Evolutionary conservation across 2,329 filamentous ascomycete species (phyloP).

Genomic region (Cytospora piceicola): DNA sequence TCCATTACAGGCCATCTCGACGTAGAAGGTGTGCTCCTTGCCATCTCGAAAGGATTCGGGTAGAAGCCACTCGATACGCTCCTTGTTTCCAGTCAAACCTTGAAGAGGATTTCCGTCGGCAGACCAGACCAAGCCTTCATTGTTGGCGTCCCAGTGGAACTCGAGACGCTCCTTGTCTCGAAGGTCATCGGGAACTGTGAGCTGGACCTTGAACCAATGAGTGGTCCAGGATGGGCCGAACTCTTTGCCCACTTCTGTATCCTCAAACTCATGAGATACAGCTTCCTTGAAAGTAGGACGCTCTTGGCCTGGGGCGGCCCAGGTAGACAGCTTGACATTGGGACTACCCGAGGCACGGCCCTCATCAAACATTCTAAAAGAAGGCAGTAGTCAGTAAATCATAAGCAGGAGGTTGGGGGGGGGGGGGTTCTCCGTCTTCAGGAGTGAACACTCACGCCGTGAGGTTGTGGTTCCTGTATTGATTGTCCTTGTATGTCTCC

Average conservation of each 20-base stretch:
- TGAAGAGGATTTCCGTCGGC: constrained; percentile 89
- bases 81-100: constrained; percentile 86
- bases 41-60: constrained; percentile 82
- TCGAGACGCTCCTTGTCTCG: constrained; percentile 81
- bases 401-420: constrained; percentile 24
- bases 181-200: constrained; percentile 77
- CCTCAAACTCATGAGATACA: constrained; percentile 71
- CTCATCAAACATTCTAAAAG: constrained; percentile 70
- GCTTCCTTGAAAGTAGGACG: constrained; percentile 89
- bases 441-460: constrained; percentile 37
- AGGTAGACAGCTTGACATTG: constrained; percentile 83
- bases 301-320: constrained; percentile 77
- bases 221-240: constrained; percentile 98
- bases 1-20: constrained; percentile 98
- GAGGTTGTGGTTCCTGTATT: constrained; percentile 77
- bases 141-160: constrained; percentile 94
- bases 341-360: constrained; percentile 68
- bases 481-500: constrained; percentile 78
- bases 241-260: constrained; percentile 72
- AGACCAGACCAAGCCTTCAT: constrained; percentile 93
- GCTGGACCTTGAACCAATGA: constrained; percentile 89
- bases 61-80: constrained; percentile 89
- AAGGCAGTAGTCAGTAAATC: neutral
- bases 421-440: constrained; percentile 25
- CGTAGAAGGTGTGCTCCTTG: constrained; percentile 85